These are phyloP conservation scores for Actinomucor elegans DNA, from an alignment of 371 early-diverging fungal species.

Conservation along the genomic window DNA sequence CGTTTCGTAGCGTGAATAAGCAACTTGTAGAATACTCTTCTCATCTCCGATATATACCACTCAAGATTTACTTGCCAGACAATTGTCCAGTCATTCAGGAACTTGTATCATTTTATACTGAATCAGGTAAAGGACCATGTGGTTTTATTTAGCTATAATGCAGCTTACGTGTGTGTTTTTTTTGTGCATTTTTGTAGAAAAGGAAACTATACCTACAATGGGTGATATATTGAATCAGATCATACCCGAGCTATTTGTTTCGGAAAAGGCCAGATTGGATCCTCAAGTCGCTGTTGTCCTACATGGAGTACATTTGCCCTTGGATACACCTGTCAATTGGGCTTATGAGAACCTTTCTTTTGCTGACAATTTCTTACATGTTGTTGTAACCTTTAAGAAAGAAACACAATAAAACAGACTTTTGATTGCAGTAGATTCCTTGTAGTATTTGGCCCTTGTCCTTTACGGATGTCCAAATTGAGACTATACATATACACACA, in stretches of 20 bases:
- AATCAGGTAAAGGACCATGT: slow-evolving; percentile 8
- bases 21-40: slow-evolving; percentile 48
- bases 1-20: slow-evolving; percentile 68
- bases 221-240: slow-evolving; percentile 16
- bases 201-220: slow-evolving; percentile 16
- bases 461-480: too few relatives aligned
- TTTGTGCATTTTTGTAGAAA: too few relatives aligned
- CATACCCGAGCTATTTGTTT: slow-evolving; percentile 26
- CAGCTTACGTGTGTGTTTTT: too few relatives aligned
- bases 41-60: slow-evolving; percentile 47
- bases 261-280: neutral
- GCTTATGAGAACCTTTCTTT: slow-evolving; percentile 64
- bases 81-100: slow-evolving; percentile 66
- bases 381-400: slow-evolving; percentile 50
- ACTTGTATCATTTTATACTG: slow-evolving; percentile 45
- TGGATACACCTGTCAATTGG: slow-evolving; percentile 66
- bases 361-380: slow-evolving; percentile 75
- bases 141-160: too few relatives aligned
- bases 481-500: too few relatives aligned
- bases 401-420: too few relatives aligned
- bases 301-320: slow-evolving; percentile 59
- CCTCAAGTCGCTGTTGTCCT: slow-evolving; percentile 24
- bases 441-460: too few relatives aligned
- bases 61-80: slow-evolving; percentile 61
- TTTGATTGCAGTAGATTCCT: too few relatives aligned